Base-by-base conservation (phyloP, 2,329 filamentous ascomycete species). In the Fusarium continuum region DNA sequence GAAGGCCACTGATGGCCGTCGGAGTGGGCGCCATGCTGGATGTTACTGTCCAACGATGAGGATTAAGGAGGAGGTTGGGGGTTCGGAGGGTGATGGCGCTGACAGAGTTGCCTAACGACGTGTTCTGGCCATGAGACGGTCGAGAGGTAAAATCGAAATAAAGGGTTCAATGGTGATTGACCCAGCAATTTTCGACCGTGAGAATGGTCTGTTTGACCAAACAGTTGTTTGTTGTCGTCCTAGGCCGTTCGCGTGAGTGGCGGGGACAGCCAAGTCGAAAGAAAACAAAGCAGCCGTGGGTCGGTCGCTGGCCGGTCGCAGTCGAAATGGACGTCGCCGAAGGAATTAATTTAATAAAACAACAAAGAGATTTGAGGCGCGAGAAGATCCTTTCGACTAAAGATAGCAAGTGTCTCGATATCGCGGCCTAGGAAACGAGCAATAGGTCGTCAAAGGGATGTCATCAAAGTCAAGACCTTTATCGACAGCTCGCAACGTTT, bases 21-120 rank as follows among this genome's bases (percentile, higher is more conserved):
- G 75, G 79, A 53, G 80, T 82, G 31, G 84, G 84, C 55, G 83
- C 82, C 85, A 87, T 87, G 51, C 54, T 73, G 60, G 65, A 55
- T 61, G 61, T 70, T 67, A 51, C 67, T 55, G 62, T 65, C 67
- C 66, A 65, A 54, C 34, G 49, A 52, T 31, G 34, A 46, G 61
- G 46, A 23, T 32, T 40, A 48, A 51, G 46, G 32, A 40, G 50
- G 47, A 55, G 46, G 40, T 39, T 50, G 57, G 44, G 43, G 23
- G 36, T 38, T 48, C 44, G 32, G 51, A 31, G 26, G 53, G 49
- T 55, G 59, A 55, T 56, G 57, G 61, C 57, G 60, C 55, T 57
- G 55, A 52, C 43, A 40, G 39, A 38, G 49, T 61, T 64, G 50
- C 47, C 61, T 67, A 72, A 51, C 65, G 48, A 63, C 55, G 67